These are phyloP conservation scores for Colletotrichum costaricense DNA, from an alignment of 2,329 filamentous ascomycete species.

Conservation along the genomic window DNA sequence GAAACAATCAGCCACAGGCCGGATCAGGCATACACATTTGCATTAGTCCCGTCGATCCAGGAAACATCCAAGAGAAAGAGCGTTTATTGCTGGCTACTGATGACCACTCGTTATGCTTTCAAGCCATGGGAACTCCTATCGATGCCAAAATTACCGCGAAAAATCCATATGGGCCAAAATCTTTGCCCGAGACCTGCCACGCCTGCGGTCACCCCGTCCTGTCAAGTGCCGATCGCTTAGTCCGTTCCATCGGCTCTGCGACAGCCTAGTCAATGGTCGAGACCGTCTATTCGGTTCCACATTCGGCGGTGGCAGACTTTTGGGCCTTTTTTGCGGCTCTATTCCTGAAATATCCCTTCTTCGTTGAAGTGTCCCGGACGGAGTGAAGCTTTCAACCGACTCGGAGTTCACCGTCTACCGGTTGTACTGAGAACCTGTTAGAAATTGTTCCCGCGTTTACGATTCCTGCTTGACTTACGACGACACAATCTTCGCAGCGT, in stretches of 20 bases:
- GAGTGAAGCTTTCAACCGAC: background rate
- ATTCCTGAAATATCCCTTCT: background rate
- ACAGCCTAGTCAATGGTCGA: background rate
- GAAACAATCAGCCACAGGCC: background rate
- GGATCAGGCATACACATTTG: background rate
- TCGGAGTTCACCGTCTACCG: background rate
- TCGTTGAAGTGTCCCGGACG: background rate
- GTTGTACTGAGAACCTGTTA: conserved; percentile 23
- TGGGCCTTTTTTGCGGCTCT: background rate
- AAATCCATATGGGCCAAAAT: background rate
- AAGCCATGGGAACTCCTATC: background rate
- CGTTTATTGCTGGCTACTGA: conserved; percentile 4
- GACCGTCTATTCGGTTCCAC: background rate
- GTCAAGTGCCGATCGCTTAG: background rate
- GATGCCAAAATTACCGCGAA: background rate
- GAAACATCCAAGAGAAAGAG: background rate
- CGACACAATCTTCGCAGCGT: conserved; percentile 30
- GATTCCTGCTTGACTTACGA: conserved; percentile 1
- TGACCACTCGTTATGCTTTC: background rate
- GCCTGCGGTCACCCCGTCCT: background rate
- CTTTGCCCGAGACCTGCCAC: background rate
- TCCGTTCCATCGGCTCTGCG: background rate
- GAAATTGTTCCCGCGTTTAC: background rate
- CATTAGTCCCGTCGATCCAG: too few relatives aligned
- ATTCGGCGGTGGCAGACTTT: background rate